Conservation (phyloP, 2,329 filamentous ascomycete species). For the Aspergillus cejpii region DNA sequence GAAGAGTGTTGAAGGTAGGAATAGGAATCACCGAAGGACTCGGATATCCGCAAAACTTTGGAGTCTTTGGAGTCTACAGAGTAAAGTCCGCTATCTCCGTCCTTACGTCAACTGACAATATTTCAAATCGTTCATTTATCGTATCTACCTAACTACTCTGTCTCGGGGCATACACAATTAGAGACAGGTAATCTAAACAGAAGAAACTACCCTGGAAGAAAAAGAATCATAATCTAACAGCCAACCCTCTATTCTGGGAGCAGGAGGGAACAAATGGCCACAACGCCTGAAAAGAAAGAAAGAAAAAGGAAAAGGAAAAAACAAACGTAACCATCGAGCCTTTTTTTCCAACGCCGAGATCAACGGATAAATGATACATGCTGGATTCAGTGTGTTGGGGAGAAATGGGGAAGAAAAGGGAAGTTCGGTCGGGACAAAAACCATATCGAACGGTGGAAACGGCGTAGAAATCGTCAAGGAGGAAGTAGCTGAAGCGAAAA, state of each 20-base stretch:
- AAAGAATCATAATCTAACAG: conserved; percentile 11
- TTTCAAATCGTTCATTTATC: conserved; percentile 11
- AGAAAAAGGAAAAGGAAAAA: neutral
- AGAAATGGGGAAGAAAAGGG: neutral
- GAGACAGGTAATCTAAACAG: conserved; percentile 4
- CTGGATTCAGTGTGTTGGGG: neutral
- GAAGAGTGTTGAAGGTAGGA: too few species aligned
- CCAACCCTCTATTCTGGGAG: conserved; percentile 8
- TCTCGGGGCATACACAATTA: conserved; percentile 6
- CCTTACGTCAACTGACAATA: conserved; percentile 6
- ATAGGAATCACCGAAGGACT: too few species aligned
- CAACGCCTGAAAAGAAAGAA: conserved; percentile 12
- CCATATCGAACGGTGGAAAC: neutral
- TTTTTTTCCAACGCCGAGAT: neutral
- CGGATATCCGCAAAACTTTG: conserved; percentile 14
- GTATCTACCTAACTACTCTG: conserved; percentile 15
- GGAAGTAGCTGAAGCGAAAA: conserved; percentile 3
- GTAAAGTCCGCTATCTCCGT: conserved; percentile 22
- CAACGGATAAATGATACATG: conserved; percentile 1
- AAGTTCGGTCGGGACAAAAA: neutral
- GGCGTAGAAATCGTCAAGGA: conserved; percentile 5
- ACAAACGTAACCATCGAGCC: neutral
- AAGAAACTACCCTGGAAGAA: conserved; percentile 5
- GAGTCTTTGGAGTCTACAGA: too few species aligned
- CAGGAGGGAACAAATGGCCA: conserved; percentile 11